Conservation (phyloP, 2,329 filamentous ascomycete species). For the Alternaria sp. region DNA sequence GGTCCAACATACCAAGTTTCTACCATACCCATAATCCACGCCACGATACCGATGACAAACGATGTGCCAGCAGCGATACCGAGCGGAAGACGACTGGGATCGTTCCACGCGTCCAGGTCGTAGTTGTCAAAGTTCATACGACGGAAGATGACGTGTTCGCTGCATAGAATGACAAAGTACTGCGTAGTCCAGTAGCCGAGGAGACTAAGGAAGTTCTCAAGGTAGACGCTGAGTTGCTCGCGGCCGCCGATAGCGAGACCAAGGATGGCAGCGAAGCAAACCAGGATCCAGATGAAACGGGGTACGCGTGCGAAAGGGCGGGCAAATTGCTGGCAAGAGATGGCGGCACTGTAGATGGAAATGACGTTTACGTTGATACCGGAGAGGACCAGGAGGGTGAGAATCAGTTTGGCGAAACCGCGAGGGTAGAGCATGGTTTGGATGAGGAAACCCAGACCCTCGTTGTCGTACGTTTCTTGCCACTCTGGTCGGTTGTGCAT, state of each 20-base stretch:
- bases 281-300: conserved; percentile 58
- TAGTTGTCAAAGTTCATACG: conserved; percentile 61
- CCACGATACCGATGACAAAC: conserved; percentile 52
- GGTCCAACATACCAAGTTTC: conserved; percentile 65
- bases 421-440: conserved; percentile 56
- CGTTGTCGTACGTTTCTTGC: conserved; percentile 51
- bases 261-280: conserved; percentile 55
- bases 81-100: conserved; percentile 53
- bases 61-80: conserved; percentile 54
- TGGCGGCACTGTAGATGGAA: conserved; percentile 60
- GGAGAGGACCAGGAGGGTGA: conserved; percentile 55
- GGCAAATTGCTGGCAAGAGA: conserved; percentile 59
- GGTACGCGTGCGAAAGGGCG: conserved; percentile 62
- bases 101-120: conserved; percentile 58
- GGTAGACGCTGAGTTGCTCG: conserved; percentile 53
- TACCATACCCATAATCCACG: conserved; percentile 66
- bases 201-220: conserved; percentile 57
- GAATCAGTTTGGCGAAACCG: conserved; percentile 60
- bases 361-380: conserved; percentile 59
- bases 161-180: conserved; percentile 58
- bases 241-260: conserved; percentile 57
- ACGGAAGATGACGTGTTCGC: conserved; percentile 58
- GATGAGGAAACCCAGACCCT: conserved; percentile 60
- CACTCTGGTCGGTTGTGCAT: conserved; percentile 49
- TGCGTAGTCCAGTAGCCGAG: conserved; percentile 59